These are phyloP conservation scores for Metschnikowia lochheadii DNA, from an alignment of 805 yeast species.

Conservation along the genomic window DNA sequence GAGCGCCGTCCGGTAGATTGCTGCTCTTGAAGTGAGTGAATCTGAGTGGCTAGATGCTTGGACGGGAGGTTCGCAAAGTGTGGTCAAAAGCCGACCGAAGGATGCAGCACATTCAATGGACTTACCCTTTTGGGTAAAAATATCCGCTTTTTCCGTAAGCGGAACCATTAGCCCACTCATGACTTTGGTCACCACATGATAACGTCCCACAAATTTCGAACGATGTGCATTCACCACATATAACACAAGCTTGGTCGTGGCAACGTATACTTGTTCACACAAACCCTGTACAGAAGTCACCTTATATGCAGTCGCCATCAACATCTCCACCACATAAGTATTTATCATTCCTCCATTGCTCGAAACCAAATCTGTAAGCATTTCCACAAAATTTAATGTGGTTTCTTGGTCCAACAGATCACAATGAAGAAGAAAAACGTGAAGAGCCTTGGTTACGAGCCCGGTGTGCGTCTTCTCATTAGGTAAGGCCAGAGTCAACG, in stretches of 20 bases:
- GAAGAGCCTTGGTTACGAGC: conserved; percentile 27
- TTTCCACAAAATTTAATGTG: conserved; percentile 10
- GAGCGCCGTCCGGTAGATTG: conserved; percentile 54
- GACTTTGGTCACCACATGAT: conserved; percentile 56
- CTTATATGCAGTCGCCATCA: conserved; percentile 39
- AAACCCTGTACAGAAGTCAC: conserved; percentile 11
- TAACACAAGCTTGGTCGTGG: conserved; percentile 50
- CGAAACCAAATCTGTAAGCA: conserved; percentile 40
- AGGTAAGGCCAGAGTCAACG: conserved; percentile 14
- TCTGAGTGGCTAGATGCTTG: conserved; percentile 26
- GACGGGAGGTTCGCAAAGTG: conserved; percentile 68
- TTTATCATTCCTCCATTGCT: conserved; percentile 55
- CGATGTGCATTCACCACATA: conserved; percentile 65
- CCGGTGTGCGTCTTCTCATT: conserved; percentile 12
- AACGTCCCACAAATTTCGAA: conserved; percentile 63
- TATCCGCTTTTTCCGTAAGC: conserved; percentile 27
- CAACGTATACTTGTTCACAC: conserved; percentile 24
- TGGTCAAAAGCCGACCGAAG: conserved; percentile 55
- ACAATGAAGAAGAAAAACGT: conserved; percentile 17
- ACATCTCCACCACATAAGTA: conserved; percentile 62
- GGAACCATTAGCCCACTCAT: conserved; percentile 50
- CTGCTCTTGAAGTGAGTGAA: conserved; percentile 50
- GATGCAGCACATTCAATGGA: conserved; percentile 32
- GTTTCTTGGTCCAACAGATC: conserved; percentile 9
- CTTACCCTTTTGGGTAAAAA: neutral